These are phyloP conservation scores for Barnettozyma hawaiiensis DNA, from an alignment of 1,139 yeast genomes.

Conservation along the genomic window DNA sequence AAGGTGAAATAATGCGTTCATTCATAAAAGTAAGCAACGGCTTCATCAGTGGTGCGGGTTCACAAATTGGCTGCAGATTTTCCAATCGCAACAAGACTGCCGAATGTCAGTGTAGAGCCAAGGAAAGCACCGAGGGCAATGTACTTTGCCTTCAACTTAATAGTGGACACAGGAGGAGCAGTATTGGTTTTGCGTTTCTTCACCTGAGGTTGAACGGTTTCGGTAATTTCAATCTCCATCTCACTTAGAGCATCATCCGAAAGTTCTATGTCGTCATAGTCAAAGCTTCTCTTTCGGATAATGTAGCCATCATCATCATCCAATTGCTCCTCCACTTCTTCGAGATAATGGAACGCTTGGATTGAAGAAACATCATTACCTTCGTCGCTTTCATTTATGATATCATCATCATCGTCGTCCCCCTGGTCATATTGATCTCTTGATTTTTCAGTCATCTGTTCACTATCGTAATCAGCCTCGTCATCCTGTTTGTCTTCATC, in stretches of 20 bases:
- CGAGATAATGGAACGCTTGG: not conserved
- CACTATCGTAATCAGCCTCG: not conserved
- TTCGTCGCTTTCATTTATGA: not conserved
- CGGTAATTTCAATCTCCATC: not conserved
- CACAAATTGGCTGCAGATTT: constrained; percentile 1
- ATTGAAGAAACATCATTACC: not conserved
- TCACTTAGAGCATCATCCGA: not conserved
- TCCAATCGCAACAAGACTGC: constrained; percentile 11
- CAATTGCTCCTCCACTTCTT: not conserved
- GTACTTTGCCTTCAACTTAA: constrained; percentile 3
- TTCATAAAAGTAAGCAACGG: not conserved
- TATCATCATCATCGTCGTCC: not conserved
- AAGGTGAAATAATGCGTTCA: too few relatives aligned
- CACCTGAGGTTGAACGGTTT: not conserved
- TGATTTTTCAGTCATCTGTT: not conserved
- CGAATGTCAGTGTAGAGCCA: constrained; percentile 14
- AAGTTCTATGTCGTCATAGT: constrained; percentile 2
- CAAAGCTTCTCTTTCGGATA: constrained; percentile 5
- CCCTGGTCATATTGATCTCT: not conserved
- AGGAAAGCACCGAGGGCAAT: constrained; percentile 10
- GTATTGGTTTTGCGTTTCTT: constrained; percentile 2
- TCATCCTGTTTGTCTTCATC: not conserved
- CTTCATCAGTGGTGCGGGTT: not conserved
- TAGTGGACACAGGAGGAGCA: not conserved
- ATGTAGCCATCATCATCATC: constrained; percentile 6